A percentile compares a stretch with the other conserved stretches of the same genome.
These are phyloP conservation scores for Stipa capillata DNA, from an alignment of 176 grass and related monocot species.

Conservation along the genomic window DNA sequence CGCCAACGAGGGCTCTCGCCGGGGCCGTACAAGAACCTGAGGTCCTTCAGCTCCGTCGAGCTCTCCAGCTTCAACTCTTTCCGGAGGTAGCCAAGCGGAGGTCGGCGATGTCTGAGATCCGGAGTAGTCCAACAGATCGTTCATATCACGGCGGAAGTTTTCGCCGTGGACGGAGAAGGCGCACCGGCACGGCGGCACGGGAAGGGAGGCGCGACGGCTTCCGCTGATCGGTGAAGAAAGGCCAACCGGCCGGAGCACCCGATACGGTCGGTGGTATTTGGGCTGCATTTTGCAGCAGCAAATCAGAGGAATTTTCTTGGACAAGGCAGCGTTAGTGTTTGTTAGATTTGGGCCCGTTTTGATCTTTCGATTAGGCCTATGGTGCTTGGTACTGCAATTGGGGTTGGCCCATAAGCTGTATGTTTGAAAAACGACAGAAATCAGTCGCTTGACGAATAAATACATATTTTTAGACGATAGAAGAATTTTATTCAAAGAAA, in stretches of 20 bases:
- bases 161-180: background rate
- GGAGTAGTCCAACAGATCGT: background rate
- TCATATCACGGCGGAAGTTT: background rate
- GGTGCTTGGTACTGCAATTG: no score
- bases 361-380: background rate
- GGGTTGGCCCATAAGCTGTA: no score
- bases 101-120: background rate
- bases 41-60: constrained; percentile 73
- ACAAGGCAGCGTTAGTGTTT: no score
- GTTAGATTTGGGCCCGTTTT: no score
- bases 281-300: background rate
- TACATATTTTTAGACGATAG: no score
- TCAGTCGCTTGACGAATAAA: no score
- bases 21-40: constrained; percentile 77
- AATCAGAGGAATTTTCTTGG: background rate
- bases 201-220: background rate
- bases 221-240: background rate
- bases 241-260: no score
- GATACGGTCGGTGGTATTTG: background rate
- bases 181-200: background rate
- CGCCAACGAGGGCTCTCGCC: constrained; percentile 56
- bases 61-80: constrained; percentile 54
- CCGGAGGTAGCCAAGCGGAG: constrained; percentile 8
- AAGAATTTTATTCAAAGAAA: no score
- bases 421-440: no score